phyloP scores from a whole-genome alignment of 257 asterid genomes.

The Solanum peruvianum region DNA sequence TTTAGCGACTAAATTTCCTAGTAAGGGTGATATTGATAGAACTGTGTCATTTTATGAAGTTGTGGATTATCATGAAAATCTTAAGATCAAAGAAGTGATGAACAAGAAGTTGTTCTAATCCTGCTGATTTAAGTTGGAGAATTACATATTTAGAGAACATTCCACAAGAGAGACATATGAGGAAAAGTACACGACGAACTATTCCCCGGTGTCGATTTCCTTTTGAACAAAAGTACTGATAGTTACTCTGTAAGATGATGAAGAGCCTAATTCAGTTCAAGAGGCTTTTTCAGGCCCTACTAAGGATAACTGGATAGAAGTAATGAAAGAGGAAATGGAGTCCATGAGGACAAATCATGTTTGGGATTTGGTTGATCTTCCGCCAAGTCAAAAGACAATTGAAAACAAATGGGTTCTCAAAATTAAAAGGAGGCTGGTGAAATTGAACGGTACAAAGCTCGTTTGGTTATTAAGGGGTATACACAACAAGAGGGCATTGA shows the following conservation, averaged over 20 bases:
- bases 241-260: background rate
- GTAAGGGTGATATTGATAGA: background rate
- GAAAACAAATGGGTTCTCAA: too few species aligned
- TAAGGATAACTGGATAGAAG: background rate
- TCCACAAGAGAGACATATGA: too few species aligned
- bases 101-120: too few species aligned
- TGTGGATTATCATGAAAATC: background rate
- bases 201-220: too few species aligned
- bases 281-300: too few species aligned
- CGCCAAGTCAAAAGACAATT: background rate
- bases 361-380: background rate
- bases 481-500: background rate
- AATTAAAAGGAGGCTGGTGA: background rate
- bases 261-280: too few species aligned
- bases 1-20: background rate
- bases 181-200: too few species aligned
- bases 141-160: too few species aligned
- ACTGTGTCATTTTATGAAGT: too few species aligned
- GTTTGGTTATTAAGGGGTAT: background rate
- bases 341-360: background rate
- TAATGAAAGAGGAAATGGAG: background rate
- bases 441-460: background rate
- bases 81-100: background rate
- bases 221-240: too few species aligned
- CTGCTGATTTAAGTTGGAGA: too few species aligned